phyloP scores from a whole-genome alignment of 768 basidiomycete genomes.

The Psilocybe subaeruginosa region DNA sequence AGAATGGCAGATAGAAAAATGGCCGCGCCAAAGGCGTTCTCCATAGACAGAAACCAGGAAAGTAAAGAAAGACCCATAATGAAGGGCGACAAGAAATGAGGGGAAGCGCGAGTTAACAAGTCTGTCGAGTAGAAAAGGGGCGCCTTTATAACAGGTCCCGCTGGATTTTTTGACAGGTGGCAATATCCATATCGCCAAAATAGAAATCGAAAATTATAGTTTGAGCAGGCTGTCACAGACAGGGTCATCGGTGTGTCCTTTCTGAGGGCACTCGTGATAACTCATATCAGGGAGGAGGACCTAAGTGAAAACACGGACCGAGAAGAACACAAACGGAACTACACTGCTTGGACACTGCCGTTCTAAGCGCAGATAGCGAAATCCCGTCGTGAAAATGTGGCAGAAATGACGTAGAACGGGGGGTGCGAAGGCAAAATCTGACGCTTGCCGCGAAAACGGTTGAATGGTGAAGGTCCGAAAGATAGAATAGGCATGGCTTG shows the following conservation, averaged over 20 bases:
- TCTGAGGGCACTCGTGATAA: slow-evolving; percentile 18
- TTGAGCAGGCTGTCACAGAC: slow-evolving; percentile 20
- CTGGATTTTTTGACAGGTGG: slow-evolving; percentile 31
- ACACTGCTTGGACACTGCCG: slow-evolving; percentile 15
- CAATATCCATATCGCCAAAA: slow-evolving; percentile 26
- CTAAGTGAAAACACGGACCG: slow-evolving; percentile 12
- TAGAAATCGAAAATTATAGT: slow-evolving; percentile 18
- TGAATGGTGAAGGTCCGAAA: slow-evolving; percentile 15
- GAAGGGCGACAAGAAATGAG: slow-evolving; percentile 20
- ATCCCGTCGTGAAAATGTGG: slow-evolving; percentile 5
- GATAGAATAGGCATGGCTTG: slow-evolving; percentile 31
- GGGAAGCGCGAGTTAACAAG: slow-evolving; percentile 15
- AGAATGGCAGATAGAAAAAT: slow-evolving; percentile 21
- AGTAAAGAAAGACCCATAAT: slow-evolving; percentile 21
- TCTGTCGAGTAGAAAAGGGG: slow-evolving; percentile 10
- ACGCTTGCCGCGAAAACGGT: slow-evolving; percentile 21
- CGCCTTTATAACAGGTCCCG: slow-evolving; percentile 25
- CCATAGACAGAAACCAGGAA: slow-evolving; percentile 19
- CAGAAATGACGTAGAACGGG: slow-evolving; percentile 11
- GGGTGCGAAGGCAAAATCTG: slow-evolving; percentile 16
- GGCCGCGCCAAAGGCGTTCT: slow-evolving; percentile 13
- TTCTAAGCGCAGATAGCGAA: slow-evolving; percentile 8
- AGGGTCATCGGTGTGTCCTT: slow-evolving; percentile 17
- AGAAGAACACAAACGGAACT: slow-evolving; percentile 6
- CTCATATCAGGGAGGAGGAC: slow-evolving; percentile 19